Evolutionary conservation across 805 yeast genomes (phyloP), one percentile per base, ranked within the genome.

Genomic region (Ogataea saltuana): DNA sequence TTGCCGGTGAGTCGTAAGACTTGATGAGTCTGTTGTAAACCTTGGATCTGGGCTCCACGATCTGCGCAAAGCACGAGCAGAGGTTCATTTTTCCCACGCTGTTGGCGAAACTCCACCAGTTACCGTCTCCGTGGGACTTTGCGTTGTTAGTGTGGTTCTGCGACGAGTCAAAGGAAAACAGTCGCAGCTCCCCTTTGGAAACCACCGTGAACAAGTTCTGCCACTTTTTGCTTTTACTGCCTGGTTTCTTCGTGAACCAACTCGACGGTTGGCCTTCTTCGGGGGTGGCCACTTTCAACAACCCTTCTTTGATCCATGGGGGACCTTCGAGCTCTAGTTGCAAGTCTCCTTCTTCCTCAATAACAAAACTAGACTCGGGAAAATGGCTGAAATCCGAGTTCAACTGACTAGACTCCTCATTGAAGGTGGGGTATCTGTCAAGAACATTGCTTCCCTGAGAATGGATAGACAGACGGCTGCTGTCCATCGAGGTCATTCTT

Each of bases 231-330:
- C 34, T 17, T 8, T 33, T 34, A 13, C 25, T 36, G 20, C 21
- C 22, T 3, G 29, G 16, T 17, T n/a, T 33, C 16, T 38, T 39
- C 10, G 25, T 28, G 25, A 30, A 36, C 40, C 29, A 33, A 25
- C 28, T 21, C 13, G 42, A 4, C 4, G 34, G 28, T 4, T 25
- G 15, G 4, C 21, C 39, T 2, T 34, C 40, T 7, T 15, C 29
- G 9, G 16, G n/a, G 6, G 9, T 12, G 6, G 25, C 12, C 31
- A 54, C 58, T 20, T 75, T 70, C 51, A 81, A 67, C 27, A 85
- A 55, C 1, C 93, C 91, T 63, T 85, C 91, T 57, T 85, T 82
- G 44, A 81, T 72, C 79, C 87, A 85, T 1, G 93, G 91, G 1
- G 90, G 80, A 1, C 91, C 91, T 40, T 74, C 73, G 34, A 80